phyloP scores from a whole-genome alignment of 139 green algal species.

The Nannochloris sp. region DNA sequence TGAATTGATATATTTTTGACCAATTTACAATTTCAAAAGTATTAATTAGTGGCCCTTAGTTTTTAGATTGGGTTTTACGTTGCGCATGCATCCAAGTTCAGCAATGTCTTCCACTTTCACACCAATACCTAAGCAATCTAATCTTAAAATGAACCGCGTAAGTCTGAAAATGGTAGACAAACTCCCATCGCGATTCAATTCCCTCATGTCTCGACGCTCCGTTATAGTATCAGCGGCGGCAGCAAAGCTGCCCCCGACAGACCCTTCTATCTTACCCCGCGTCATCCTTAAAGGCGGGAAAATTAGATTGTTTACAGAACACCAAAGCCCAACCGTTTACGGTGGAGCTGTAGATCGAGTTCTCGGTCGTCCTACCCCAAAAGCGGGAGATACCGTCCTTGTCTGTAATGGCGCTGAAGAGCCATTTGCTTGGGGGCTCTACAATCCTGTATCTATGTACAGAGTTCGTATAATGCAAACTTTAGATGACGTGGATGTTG shows the following conservation, averaged over 20 bases:
- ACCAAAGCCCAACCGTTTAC: constrained; percentile 48
- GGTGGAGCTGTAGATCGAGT: constrained; percentile 61
- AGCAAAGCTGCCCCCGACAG: not conserved
- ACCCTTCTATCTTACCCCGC: not conserved
- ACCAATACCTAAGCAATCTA: no score
- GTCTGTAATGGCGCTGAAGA: constrained; percentile 37
- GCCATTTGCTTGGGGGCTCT: constrained; percentile 69
- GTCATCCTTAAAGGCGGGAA: constrained; percentile 69
- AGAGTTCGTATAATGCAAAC: constrained; percentile 36
- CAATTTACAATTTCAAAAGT: no score
- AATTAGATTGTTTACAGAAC: constrained; percentile 46
- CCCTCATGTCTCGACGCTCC: no score
- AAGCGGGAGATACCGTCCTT: constrained; percentile 52
- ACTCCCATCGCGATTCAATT: no score
- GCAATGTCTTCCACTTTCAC: no score
- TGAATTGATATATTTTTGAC: no score
- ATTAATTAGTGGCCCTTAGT: no score
- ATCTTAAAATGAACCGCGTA: no score
- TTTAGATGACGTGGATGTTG: not conserved
- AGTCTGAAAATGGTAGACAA: no score
- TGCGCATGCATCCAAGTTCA: no score
- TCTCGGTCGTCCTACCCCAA: constrained; percentile 34
- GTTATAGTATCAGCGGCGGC: no score
- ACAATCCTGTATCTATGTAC: constrained; percentile 75
- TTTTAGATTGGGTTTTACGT: no score